These are phyloP conservation scores for Hura crepitans DNA, from an alignment of 441 rosid species.

Conservation along the genomic window DNA sequence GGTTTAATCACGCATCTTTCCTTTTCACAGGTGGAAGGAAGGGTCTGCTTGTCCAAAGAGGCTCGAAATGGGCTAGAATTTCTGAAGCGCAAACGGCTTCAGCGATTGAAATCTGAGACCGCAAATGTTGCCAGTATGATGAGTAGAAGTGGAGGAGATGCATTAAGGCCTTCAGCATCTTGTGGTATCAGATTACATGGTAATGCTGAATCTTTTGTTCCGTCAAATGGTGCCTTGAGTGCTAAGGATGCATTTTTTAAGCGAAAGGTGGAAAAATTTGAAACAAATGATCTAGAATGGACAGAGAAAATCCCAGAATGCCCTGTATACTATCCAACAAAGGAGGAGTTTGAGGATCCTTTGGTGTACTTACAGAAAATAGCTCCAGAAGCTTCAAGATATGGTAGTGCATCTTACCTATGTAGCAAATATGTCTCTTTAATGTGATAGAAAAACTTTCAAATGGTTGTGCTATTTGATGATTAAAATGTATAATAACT, in stretches of 20 bases:
- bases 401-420: constrained; percentile 47
- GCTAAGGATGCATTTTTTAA: constrained; percentile 50
- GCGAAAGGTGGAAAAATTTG: constrained; percentile 70
- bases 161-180: constrained; percentile 66
- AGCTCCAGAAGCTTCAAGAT: constrained; percentile 92
- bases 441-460: background rate
- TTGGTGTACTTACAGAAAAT: constrained; percentile 85
- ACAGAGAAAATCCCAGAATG: constrained; percentile 84
- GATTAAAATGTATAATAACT: background rate
- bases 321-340: constrained; percentile 89
- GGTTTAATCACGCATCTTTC: constrained; percentile 1
- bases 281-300: constrained; percentile 77
- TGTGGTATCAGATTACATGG: constrained; percentile 72
- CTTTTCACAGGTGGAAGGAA: constrained; percentile 82
- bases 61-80: constrained; percentile 66
- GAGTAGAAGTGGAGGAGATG: constrained; percentile 88
- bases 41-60: constrained; percentile 68
- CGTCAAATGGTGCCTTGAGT: constrained; percentile 34
- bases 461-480: background rate
- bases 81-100: constrained; percentile 82
- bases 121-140: constrained; percentile 37
- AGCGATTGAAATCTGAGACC: constrained; percentile 57
- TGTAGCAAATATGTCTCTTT: background rate
- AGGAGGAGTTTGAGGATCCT: constrained; percentile 96
- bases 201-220: constrained; percentile 37